Evolutionary conservation across 2,329 filamentous ascomycete genomes (phyloP).

Genomic region (Leptographium radiaticola): DNA sequence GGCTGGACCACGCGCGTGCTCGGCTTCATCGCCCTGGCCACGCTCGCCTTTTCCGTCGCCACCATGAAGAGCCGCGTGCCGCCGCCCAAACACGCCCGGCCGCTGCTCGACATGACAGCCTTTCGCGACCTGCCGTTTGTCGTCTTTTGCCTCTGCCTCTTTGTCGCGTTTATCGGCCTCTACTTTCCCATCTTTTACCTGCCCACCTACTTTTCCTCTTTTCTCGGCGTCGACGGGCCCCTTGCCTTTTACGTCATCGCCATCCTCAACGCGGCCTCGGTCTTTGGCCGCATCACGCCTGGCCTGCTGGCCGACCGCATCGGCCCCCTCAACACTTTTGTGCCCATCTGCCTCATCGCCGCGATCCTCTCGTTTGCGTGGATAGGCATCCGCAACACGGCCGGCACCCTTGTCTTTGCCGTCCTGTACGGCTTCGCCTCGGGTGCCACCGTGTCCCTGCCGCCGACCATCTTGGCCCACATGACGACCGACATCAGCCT

Average conservation of each 20-base stretch:
- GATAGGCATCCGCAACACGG: conserved; percentile 22
- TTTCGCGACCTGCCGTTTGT: conserved; percentile 25
- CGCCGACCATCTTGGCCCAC: not conserved
- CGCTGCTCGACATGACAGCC: conserved; percentile 21
- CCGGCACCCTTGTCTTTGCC: conserved; percentile 25
- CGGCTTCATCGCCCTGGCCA: conserved; percentile 1
- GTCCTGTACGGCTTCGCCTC: conserved; percentile 32
- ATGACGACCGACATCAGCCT: not conserved
- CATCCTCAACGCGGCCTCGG: conserved; percentile 30
- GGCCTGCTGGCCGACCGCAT: conserved; percentile 26
- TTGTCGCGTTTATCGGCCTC: conserved; percentile 30
- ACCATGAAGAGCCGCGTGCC: not conserved
- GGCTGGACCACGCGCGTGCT: conserved; percentile 16
- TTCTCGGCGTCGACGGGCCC: conserved; percentile 17
- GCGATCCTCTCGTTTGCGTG: conserved; percentile 25
- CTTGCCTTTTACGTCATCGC: conserved; percentile 15
- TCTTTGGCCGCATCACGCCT: conserved; percentile 23
- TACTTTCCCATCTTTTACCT: conserved; percentile 38
- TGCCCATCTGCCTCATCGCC: conserved; percentile 20
- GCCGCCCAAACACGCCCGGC: not conserved
- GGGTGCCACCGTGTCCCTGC: conserved; percentile 19
- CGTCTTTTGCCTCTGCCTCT: conserved; percentile 20
- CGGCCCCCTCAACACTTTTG: conserved; percentile 27
- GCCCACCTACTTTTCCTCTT: conserved; percentile 26
- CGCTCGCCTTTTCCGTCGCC: not conserved